Base-by-base conservation (phyloP, 768 basidiomycete species). In the Amylocystis lapponica region DNA sequence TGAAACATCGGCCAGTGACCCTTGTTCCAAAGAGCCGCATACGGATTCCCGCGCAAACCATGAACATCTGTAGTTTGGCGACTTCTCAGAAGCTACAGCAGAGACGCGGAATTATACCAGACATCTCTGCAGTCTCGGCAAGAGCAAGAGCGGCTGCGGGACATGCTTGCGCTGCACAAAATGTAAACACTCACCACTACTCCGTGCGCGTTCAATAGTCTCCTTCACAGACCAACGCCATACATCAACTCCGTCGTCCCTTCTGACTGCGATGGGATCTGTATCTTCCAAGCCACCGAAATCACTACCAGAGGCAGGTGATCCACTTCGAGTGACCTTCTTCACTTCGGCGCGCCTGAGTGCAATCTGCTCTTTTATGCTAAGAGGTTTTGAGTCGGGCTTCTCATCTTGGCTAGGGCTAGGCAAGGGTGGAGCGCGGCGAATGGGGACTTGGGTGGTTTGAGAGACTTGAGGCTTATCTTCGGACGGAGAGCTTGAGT, bases 341-440 rank as follows among this genome's bases (percentile, higher is more conserved):
- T 82, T 87, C 0, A 81, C 84, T 55, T 88, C 83, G 0, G 87
- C 86, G 32, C 87, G 71, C 48, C 77, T 86, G 34, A 86, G 66
- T 2, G 87, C 87, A 56, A 91, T 88, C 12, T 80, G 83, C 48
- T 88, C 88, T 52, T 80, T 80, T 49, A 89, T 73, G 55, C 74
- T 86, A 23, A 75, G 45, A 14, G 64, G 56, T 30, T 63, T 70
- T 13, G 66, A 51, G 14, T 72, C 45, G 27, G 51, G 59, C 6
- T 54, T 36, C 20, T 56, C 55, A 6, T 43, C 45, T 17, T 41
- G 16, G n/a, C n/a, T n/a, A n/a, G n/a, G n/a, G 12, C 41, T 30
- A 4, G 27, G 20, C 19, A 51, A 41, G 4, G 49, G 49, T 12
- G 22, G 46, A 10, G 36, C 22, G 38, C 17, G 43, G 44, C 12